Conservation (phyloP, 768 basidiomycete species). For the Auricularia heimuer region DNA sequence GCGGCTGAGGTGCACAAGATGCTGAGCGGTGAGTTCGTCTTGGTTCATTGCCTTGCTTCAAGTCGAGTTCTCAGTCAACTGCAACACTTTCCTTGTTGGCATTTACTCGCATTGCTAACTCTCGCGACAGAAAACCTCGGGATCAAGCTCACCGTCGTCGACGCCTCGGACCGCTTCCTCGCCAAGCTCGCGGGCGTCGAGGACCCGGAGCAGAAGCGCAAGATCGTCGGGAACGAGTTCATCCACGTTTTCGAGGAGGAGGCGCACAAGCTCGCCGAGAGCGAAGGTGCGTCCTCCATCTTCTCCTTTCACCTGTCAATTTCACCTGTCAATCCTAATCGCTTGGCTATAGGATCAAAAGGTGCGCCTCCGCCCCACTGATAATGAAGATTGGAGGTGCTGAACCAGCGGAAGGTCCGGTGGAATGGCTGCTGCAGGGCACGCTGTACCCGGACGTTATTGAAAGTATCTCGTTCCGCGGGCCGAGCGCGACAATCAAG, state of each 20-base stretch:
- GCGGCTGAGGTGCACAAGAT: slow-evolving; percentile 84
- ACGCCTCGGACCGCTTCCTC: slow-evolving; percentile 91
- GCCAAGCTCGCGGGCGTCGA: slow-evolving; percentile 81
- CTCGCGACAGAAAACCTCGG: slow-evolving; percentile 67
- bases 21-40: slow-evolving; percentile 32
- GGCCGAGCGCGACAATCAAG: slow-evolving; percentile 97
- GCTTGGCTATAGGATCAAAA: no score
- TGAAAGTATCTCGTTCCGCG: slow-evolving; percentile 98
- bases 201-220: slow-evolving; percentile 94
- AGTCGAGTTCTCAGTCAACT: no score
- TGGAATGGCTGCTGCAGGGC: slow-evolving; percentile 96
- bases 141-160: slow-evolving; percentile 91
- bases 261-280: slow-evolving; percentile 78
- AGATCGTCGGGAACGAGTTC: slow-evolving; percentile 98
- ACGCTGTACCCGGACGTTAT: slow-evolving; percentile 99
- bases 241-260: slow-evolving; percentile 97
- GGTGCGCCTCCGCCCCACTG: no score
- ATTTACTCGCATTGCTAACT: not conserved
- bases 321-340: not conserved
- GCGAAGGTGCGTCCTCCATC: slow-evolving; percentile 34
- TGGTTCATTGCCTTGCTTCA: not conserved
- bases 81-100: not conserved
- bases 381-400: no score
- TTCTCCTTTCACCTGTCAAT: not conserved
- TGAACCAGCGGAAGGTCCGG: slow-evolving; percentile 55